Evolutionary conservation across 805 yeast species (phyloP).

Genomic region (Candida qinlingensis): DNA sequence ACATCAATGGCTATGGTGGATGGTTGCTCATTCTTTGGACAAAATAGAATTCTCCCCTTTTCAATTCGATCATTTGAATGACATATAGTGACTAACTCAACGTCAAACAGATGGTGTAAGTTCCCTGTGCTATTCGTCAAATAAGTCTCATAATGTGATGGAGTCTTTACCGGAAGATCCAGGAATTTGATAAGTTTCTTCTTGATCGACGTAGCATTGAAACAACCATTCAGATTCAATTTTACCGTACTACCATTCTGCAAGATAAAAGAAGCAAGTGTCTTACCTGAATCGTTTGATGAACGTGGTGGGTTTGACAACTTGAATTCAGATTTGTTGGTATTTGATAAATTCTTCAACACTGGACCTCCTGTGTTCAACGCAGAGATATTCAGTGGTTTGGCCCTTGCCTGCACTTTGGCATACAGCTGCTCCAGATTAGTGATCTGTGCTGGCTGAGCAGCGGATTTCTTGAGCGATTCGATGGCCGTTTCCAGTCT

Average conservation of each 20-base stretch:
- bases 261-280: constrained; percentile 59
- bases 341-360: constrained; percentile 4
- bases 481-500: constrained; percentile 57
- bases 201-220: constrained; percentile 74
- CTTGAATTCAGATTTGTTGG: constrained; percentile 14
- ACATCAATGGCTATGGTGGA: constrained; percentile 52
- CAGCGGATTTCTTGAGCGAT: constrained; percentile 25
- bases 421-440: constrained; percentile 15
- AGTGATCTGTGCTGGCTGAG: constrained; percentile 3
- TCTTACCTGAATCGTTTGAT: constrained; percentile 6
- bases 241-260: constrained; percentile 68
- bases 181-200: constrained; percentile 58
- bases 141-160: constrained; percentile 54
- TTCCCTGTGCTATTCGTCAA: constrained; percentile 41
- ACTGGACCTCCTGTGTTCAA: not conserved
- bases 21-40: constrained; percentile 61
- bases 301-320: constrained; percentile 4
- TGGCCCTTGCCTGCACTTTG: constrained; percentile 6
- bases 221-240: constrained; percentile 73
- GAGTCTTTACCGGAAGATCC: constrained; percentile 39
- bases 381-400: constrained; percentile 3
- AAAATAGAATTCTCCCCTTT: constrained; percentile 62
- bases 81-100: constrained; percentile 77
- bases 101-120: constrained; percentile 56
- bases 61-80: constrained; percentile 69